These are phyloP conservation scores for Pseudoturritis turrita DNA, from an alignment of 345 rosid species.

Conservation along the genomic window DNA sequence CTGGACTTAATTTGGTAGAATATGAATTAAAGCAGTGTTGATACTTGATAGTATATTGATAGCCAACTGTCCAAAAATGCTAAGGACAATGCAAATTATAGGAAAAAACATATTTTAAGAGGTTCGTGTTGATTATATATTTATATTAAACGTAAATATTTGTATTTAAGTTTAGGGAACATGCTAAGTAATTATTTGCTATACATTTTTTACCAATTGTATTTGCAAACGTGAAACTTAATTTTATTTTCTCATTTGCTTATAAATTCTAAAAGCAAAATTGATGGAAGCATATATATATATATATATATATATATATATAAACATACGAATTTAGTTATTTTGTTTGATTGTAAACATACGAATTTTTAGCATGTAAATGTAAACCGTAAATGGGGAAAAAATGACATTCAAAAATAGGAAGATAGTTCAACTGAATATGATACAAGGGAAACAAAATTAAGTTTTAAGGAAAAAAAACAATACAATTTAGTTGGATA, in stretches of 20 bases:
- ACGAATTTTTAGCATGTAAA: background rate
- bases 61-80: background rate
- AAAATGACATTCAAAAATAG: background rate
- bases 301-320: no score
- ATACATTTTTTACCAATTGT: no score
- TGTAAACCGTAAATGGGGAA: background rate
- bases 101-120: no score
- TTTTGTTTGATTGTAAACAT: background rate
- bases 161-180: no score
- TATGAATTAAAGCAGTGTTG: background rate
- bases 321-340: background rate
- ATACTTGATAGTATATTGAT: background rate
- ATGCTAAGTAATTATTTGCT: no score
- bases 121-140: no score
- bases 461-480: background rate
- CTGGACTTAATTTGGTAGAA: background rate
- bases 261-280: no score
- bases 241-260: no score
- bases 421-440: background rate
- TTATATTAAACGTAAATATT: no score
- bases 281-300: no score
- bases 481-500: background rate
- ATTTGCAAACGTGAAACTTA: no score
- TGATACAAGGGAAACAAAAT: background rate
- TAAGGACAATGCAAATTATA: background rate